Conservation (phyloP, 1,284 basidiomycete genomes). For the Termitomyces sp. region DNA sequence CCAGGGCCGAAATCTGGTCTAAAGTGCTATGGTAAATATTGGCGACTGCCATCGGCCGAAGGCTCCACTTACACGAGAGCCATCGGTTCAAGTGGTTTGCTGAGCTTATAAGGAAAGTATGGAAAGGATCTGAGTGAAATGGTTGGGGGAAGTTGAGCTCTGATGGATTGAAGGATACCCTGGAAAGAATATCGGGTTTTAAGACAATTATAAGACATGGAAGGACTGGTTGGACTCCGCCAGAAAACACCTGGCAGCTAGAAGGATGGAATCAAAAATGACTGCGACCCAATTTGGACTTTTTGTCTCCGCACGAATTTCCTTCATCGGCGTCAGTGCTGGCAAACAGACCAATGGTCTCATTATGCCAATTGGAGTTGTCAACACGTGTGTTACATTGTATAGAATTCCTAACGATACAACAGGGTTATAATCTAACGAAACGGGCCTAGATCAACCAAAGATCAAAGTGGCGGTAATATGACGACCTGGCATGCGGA, state of each 20-base stretch:
- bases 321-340: too few relatives aligned
- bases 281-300: too few relatives aligned
- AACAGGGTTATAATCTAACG: background rate
- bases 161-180: constrained; percentile 7
- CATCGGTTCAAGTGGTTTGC: constrained; percentile 5
- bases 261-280: too few relatives aligned
- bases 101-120: constrained; percentile 4
- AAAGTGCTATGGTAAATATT: background rate
- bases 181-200: constrained; percentile 13
- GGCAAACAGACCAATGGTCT: too few relatives aligned
- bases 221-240: constrained; percentile 15
- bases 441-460: background rate
- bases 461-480: constrained; percentile 1
- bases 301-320: too few relatives aligned
- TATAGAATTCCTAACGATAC: too few relatives aligned
- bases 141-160: constrained; percentile 8
- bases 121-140: constrained; percentile 18
- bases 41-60: background rate
- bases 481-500: background rate
- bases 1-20: constrained; percentile 38
- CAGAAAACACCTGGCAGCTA: constrained; percentile 3
- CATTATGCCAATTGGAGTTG: too few relatives aligned
- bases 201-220: constrained; percentile 14
- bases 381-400: constrained; percentile 11
- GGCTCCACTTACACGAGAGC: constrained; percentile 14